Base-by-base conservation (phyloP, 768 basidiomycete genomes). In the Daedalea quercina region DNA sequence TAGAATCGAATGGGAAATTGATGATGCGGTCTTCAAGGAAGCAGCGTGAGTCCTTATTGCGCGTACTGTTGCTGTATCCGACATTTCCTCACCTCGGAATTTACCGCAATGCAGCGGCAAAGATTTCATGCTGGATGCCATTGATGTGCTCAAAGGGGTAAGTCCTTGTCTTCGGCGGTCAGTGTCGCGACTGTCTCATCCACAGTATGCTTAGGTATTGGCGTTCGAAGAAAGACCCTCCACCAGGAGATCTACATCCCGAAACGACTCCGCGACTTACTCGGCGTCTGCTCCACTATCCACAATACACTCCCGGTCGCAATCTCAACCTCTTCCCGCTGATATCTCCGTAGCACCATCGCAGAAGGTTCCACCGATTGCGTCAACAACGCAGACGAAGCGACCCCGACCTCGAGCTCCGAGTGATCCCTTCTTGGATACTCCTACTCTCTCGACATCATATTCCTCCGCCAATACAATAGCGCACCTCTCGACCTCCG, bases 21-120 rank as follows among this genome's bases (percentile, higher is more conserved):
- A 95, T 67, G 93, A 95, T 73, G 91, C 91, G 19, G 90, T 94
- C 15, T 91, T 94, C 72, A 87, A 92, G 64, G 93, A 95, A 70
- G 81, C 91, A 57, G 92, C 89, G 92, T 92, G 76, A 75, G 92
- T 80, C 28, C 43, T 50, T 35, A 48, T 46, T 63, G 53, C 42
- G 43, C 50, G 26, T 22, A 22, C 34, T 57, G 52, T 44, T 52
- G 35, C 23, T 51, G 51, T 51, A 43, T 54, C 31, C 42, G 60
- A 34, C 64, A 54, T 54, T 52, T 54, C 47, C 54, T 54, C 46
- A 33, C 46, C 37, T 56, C 51, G 63, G 52, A 63, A 57, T 59
- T 55, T 50, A 34, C 62, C 49, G 52, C 60, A 57, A 49, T 57
- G 52, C 68, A 94, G 92, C 64, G 93, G 93, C 54, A 89, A 90